phyloP scores from a whole-genome alignment of 352 stramenopile species.

The Globisporangium alternatum region DNA sequence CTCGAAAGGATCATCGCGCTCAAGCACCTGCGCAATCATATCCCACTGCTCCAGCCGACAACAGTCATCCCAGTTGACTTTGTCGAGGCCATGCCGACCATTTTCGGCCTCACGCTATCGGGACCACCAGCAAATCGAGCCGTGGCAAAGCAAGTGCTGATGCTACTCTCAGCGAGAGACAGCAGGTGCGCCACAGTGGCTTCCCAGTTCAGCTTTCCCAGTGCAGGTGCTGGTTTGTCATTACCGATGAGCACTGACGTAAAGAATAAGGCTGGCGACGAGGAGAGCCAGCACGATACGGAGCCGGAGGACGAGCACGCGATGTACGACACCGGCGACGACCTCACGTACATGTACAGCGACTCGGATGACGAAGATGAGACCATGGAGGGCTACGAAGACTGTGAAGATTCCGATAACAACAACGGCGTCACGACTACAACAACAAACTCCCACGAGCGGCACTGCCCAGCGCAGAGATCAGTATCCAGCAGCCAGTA shows the following conservation, averaged over 20 bases:
- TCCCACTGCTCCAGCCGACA: neutral
- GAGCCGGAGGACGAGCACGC: neutral
- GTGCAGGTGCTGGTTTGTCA: neutral
- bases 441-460: neutral
- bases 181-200: neutral
- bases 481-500: neutral
- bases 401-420: neutral
- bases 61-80: neutral
- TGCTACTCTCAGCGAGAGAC: neutral
- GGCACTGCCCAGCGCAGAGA: neutral
- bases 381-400: neutral
- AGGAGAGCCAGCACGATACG: neutral
- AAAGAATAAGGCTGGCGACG: neutral
- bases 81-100: neutral
- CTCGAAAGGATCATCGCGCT: slow-evolving; percentile 1
- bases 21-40: neutral
- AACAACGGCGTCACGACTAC: neutral
- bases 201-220: neutral
- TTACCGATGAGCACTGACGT: neutral
- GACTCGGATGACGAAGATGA: too few species aligned
- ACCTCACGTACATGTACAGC: neutral
- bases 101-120: neutral
- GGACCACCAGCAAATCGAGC: neutral
- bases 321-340: neutral
- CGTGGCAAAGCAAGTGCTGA: neutral